Base-by-base conservation (phyloP, 2,329 filamentous ascomycete species). In the Botryotinia globosa region DNA sequence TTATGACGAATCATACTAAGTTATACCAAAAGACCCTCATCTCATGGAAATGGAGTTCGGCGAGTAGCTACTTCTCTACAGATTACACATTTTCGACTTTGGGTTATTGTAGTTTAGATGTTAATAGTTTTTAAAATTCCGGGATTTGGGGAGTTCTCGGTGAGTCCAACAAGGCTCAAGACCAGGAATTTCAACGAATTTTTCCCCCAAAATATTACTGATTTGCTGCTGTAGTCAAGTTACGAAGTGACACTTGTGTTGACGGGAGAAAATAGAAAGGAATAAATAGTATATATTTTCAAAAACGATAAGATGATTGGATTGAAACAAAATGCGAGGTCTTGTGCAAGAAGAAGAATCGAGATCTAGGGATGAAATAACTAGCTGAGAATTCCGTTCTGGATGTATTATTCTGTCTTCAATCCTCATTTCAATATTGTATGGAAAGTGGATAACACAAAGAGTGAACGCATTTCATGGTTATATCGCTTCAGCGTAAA, bases 381-480 rank as follows among this genome's bases (percentile, higher is more conserved):
- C 1, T 18, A 29, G 14, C 0, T 3, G 51, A 3, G 51, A 54
- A 18, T 29, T 16, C 0, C 12, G 6, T 9, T 54, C 6, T 54
- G 6, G 1, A 18, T 8, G 3, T n/a, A 8, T 54, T n/a, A 8
- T 54, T 16, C 25, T 54, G 10, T n/a, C 5, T 29, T 6, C 16
- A 29, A 5, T n/a, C 16, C 6, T 3, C 7, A 16, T 54, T 29
- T 0, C 12, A 18, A 16, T 8, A 18, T n/a, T 51, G 22, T 16
- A n/a, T n/a, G 5, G 48, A 51, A n/a, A 25, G 48, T n/a, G 4
- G 10, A n/a, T 51, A 5, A n/a, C 5, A 12, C 10, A 51, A 10
- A 16, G 22, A 51, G 4, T 16, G 25, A n/a, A 51, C 25, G 25
- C 25, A 51, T 51, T 44, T 44, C 16, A 20, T 44, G 18, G 16